Conservation (phyloP, 2,329 filamentous ascomycete species). For the Aspergillus cejpii region DNA sequence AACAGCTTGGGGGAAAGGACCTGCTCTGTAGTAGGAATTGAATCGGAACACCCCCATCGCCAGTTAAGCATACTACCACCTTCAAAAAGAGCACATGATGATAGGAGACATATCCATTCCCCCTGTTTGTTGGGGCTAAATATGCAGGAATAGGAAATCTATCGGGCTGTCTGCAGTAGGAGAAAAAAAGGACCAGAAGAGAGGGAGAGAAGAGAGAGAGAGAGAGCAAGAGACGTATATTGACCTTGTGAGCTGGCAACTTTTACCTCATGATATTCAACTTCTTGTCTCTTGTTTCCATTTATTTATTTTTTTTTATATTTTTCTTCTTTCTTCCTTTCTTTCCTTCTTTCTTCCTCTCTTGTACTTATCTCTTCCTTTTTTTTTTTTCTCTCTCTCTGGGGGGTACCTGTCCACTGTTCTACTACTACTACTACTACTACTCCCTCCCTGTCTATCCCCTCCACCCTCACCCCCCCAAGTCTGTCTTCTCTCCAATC, state of each 20-base stretch:
- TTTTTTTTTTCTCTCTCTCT: background rate
- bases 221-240: background rate
- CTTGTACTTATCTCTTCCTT: no score
- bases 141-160: slow-evolving; percentile 10
- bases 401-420: background rate
- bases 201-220: background rate
- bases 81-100: slow-evolving; percentile 6
- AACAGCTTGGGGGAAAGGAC: slow-evolving; percentile 22
- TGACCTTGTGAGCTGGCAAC: slow-evolving; percentile 1
- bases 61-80: slow-evolving; percentile 10
- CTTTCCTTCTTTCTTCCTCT: slow-evolving; percentile 3
- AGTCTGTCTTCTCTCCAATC: background rate
- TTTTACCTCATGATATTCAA: background rate
- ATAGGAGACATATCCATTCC: background rate
- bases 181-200: slow-evolving; percentile 1
- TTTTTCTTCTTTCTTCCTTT: slow-evolving; percentile 1
- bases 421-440: no score
- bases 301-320: slow-evolving; percentile 1
- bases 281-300: background rate
- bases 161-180: slow-evolving; percentile 10
- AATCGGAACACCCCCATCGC: slow-evolving; percentile 12
- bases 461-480: no score
- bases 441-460: no score
- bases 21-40: slow-evolving; percentile 18
- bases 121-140: slow-evolving; percentile 9